Conservation (phyloP, 345 rosid genomes). For the Erodium maritimum region DNA sequence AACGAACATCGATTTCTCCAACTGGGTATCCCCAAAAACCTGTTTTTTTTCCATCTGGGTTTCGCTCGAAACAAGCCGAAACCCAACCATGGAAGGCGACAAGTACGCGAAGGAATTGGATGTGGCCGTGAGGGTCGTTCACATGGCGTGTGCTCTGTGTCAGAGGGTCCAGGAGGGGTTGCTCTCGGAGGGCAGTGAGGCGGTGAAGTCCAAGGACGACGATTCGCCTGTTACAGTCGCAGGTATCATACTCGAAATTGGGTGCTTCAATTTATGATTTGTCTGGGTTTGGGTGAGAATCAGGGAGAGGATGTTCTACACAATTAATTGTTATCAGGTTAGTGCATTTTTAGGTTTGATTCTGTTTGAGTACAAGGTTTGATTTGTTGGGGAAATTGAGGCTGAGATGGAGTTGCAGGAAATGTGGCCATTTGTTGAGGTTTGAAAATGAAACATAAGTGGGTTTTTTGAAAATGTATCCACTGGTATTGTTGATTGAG, state of each 20-base stretch:
- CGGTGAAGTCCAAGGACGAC: conserved; percentile 63
- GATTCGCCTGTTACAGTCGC: conserved; percentile 92
- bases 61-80: no score
- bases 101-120: conserved; percentile 47
- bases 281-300: conserved; percentile 1
- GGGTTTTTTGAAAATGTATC: no score
- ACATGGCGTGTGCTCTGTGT: conserved; percentile 73
- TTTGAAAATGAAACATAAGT: no score
- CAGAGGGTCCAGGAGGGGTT: conserved; percentile 58
- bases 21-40: no score
- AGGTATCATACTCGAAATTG: conserved; percentile 25
- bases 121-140: conserved; percentile 70
- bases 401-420: no score
- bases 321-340: neutral
- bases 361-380: no score
- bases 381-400: no score
- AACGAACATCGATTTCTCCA: no score
- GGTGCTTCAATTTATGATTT: neutral
- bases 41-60: no score
- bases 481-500: no score
- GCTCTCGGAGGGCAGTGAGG: conserved; percentile 20
- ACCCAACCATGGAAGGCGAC: conserved; percentile 11
- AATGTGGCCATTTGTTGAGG: no score
- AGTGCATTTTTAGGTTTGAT: neutral
- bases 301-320: neutral